Evolutionary conservation across 768 basidiomycete genomes (phyloP).

Genomic region (Trametes cingulata): DNA sequence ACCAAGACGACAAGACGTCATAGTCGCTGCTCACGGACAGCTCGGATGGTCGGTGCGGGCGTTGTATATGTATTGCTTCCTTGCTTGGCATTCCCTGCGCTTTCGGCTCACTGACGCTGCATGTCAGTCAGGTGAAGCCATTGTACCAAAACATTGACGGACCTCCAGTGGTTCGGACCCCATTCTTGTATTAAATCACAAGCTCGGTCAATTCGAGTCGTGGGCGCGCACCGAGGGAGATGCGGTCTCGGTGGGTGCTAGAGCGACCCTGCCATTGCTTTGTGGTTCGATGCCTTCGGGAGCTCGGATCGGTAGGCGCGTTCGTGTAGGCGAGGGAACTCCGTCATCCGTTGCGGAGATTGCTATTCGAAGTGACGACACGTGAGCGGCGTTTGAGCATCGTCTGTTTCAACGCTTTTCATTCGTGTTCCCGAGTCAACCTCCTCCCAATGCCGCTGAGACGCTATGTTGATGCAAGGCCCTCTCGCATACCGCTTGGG

Average conservation of each 20-base stretch:
- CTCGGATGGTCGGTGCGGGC: constrained; percentile 7
- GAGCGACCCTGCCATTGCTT: neutral
- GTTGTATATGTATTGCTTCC: constrained; percentile 1
- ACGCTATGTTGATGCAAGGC: too few relatives aligned
- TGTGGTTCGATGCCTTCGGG: neutral
- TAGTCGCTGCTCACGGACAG: neutral
- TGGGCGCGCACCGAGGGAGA: neutral
- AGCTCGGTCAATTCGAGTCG: constrained; percentile 10
- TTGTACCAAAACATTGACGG: constrained; percentile 10
- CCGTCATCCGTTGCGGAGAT: too few relatives aligned
- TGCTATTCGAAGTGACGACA: too few relatives aligned
- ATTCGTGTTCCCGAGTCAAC: too few relatives aligned
- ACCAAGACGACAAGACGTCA: constrained; percentile 9
- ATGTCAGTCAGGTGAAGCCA: constrained; percentile 5
- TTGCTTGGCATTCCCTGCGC: neutral
- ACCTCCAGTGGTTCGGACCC: neutral
- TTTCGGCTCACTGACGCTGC: neutral
- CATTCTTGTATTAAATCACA: constrained; percentile 17
- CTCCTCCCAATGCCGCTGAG: too few relatives aligned
- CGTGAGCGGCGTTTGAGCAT: too few relatives aligned
- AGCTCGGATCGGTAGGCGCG: neutral
- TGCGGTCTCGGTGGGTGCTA: neutral
- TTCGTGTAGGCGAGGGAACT: neutral
- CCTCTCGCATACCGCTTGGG: too few relatives aligned
- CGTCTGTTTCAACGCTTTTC: too few relatives aligned